Evolutionary conservation across 169 alveolate genomes (phyloP).

Genomic region (Plasmodium gallinaceum): DNA sequence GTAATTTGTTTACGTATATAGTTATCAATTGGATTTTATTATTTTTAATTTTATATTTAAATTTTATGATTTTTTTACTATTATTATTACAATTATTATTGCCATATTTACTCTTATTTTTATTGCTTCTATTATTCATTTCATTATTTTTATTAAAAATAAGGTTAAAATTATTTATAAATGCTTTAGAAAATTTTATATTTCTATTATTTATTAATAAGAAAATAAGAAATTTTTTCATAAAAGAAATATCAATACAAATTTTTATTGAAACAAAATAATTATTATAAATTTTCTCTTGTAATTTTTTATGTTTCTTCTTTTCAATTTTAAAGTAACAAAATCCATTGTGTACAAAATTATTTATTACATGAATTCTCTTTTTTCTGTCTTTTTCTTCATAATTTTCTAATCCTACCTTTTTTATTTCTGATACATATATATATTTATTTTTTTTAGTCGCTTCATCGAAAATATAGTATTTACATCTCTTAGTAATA

Average conservation of each 20-base stretch:
- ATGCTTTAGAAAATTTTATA: constrained; percentile 3
- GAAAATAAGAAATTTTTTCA: neutral
- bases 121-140: neutral
- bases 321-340: constrained; percentile 5
- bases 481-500: constrained; percentile 22
- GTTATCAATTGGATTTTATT: neutral
- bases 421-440: neutral
- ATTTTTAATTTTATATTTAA: constrained; percentile 1
- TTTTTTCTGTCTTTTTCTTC: neutral
- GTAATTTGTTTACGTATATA: neutral
- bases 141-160: neutral
- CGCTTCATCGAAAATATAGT: constrained; percentile 2
- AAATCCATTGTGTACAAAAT: neutral
- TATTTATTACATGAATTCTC: neutral
- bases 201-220: neutral
- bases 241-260: constrained; percentile 1
- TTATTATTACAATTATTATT: neutral
- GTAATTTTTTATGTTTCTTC: neutral
- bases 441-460: constrained; percentile 3
- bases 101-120: neutral
- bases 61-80: neutral
- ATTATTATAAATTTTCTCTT: neutral
- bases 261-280: neutral
- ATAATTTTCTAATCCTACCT: neutral
- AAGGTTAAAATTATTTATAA: neutral